Base-by-base conservation (phyloP, 768 basidiomycete genomes). In the Collybia mongolica region DNA sequence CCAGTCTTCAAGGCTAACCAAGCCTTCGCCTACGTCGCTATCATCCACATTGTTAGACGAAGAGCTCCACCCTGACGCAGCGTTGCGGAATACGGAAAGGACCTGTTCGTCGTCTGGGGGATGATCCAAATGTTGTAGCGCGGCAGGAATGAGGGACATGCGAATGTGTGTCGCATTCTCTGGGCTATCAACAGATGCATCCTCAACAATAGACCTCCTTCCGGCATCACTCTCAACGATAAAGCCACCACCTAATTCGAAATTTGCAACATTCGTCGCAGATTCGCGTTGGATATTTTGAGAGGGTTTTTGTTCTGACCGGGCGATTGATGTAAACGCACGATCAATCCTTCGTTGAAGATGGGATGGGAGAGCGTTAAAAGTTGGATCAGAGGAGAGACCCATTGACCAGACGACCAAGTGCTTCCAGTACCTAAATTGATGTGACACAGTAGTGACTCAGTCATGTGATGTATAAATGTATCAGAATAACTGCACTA, bases 71-170 rank as follows among this genome's bases (percentile, higher is more conserved):
- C 88, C 90, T 1, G 79, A 72, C 0, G 87, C 85, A 2, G 91
- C 90, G 53, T 87, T 89, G 32, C 74, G 74, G 65, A 93, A 90
- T 1, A 90, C 85, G 2, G 73, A 62, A 3, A 93, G 74, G 9
- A 90, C 73, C 46, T 89, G 80, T n/a, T 77, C 75, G 59, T 93
- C 90, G 62, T 90, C 84, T 20, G 85, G 75, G 7, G 81, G 80
- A 6, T 92, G 71, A 54, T 84, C 81, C 17, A 93, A 74, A 15
- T 70, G 58, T 55, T 77, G 76, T 2, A 93, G 77, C 9, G 88
- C 88, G 9, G 65, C 53, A 2, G 89, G 83, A 38, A 92, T 72
- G 18, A 72, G 65, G 11, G 77, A 73, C 24, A 92, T 59, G 0
- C 79, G 73, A 18, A 91, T 82, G 29, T 73, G 67, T 2, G 55